Percentiles rank a stretch among this genome's conserved stretches.
phyloP scores from a whole-genome alignment of 208 protist species.

The Trypanosoma platydactyli region DNA sequence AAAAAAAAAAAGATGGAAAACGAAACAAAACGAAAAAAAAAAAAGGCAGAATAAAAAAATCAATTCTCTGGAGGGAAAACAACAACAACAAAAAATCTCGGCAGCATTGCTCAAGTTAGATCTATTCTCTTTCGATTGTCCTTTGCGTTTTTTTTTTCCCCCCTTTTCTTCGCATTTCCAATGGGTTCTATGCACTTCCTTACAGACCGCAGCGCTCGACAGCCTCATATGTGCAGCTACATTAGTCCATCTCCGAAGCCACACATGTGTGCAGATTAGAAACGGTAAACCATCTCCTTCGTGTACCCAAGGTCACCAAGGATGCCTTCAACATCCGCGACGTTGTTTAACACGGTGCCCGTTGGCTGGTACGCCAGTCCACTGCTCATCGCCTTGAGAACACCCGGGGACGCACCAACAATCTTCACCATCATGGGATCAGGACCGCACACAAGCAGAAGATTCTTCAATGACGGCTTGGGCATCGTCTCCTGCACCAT shows the following conservation, averaged over 20 bases:
- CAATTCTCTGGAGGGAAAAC: too few species aligned
- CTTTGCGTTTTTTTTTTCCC: too few species aligned
- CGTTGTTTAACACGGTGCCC: constrained; percentile 75
- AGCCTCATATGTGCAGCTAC: too few species aligned
- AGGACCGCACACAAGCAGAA: constrained; percentile 88
- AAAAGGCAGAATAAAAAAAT: constrained; percentile 19
- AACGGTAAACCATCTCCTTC: constrained; percentile 87
- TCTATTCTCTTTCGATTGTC: too few species aligned
- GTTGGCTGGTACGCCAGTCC: constrained; percentile 78
- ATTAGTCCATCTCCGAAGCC: too few species aligned
- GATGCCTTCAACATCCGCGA: constrained; percentile 70
- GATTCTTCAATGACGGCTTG: constrained; percentile 56
- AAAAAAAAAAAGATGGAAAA: constrained; percentile 12
- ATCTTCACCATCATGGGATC: constrained; percentile 85
- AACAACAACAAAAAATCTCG: too few species aligned
- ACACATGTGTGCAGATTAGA: constrained; percentile 39
- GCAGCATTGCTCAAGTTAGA: too few species aligned
- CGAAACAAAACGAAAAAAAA: constrained; percentile 8
- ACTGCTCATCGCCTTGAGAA: constrained; percentile 72
- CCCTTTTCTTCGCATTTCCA: too few species aligned
- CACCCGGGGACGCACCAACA: constrained; percentile 48
- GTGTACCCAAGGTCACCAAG: constrained; percentile 71
- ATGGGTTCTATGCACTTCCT: too few species aligned
- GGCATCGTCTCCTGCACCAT: constrained; percentile 82
- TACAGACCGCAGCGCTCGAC: too few species aligned